These are phyloP conservation scores for Rugonectria rugulosa DNA, from an alignment of 2,329 filamentous ascomycete species.

Conservation along the genomic window DNA sequence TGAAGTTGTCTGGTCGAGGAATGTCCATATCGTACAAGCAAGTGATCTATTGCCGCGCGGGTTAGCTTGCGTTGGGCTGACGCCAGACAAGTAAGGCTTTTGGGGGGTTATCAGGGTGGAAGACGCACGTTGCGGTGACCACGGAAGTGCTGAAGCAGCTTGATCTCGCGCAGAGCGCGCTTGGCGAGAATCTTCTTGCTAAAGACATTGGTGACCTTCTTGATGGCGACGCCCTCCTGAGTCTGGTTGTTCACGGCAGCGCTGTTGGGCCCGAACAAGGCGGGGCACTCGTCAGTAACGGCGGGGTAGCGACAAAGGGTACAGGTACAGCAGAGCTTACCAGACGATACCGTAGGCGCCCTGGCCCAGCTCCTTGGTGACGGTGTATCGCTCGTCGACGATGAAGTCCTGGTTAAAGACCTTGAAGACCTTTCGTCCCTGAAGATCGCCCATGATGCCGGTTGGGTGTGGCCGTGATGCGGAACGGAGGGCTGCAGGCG, in stretches of 20 bases:
- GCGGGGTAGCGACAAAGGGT: constrained; percentile 37
- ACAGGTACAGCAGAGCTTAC: constrained; percentile 57
- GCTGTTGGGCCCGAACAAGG: constrained; percentile 56
- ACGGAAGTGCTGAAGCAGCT: constrained; percentile 96
- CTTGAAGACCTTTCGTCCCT: constrained; percentile 90
- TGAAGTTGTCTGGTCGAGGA: constrained; percentile 95
- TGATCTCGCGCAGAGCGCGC: constrained; percentile 96
- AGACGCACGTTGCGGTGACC: constrained; percentile 80
- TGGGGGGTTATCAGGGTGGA: constrained; percentile 14
- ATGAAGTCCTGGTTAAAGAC: constrained; percentile 99
- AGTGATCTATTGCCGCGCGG: constrained; percentile 75
- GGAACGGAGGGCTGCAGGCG: constrained; percentile 13
- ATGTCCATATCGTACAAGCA: constrained; percentile 99
- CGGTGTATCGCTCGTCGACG: constrained; percentile 96
- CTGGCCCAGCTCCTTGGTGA: constrained; percentile 98
- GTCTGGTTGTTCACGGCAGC: constrained; percentile 92
- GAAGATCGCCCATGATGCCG: constrained; percentile 49
- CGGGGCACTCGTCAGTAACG: constrained; percentile 40
- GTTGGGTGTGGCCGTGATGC: constrained; percentile 11
- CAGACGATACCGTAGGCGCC: constrained; percentile 99
- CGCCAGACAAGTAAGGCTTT: not conserved
- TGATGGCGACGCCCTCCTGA: constrained; percentile 94
- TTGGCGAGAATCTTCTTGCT: constrained; percentile 99
- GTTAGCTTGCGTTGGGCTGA: constrained; percentile 27
- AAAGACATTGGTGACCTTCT: constrained; percentile 99